Percentiles rank a stretch among this genome's conserved stretches.
Conservation (phyloP, 495 filamentous ascomycete genomes). For the Penicillium turbatum region DNA sequence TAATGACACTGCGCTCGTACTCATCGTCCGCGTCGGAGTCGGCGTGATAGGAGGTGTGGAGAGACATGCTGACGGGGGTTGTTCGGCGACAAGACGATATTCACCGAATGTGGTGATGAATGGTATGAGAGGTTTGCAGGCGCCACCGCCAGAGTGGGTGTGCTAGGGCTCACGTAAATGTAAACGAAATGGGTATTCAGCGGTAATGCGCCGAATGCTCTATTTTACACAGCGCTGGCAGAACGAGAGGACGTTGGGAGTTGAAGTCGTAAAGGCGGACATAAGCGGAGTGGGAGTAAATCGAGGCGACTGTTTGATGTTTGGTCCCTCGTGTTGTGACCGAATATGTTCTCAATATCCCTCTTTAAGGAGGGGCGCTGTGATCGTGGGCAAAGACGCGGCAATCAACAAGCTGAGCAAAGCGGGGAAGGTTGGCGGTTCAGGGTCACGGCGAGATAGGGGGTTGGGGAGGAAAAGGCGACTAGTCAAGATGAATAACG, state of each 20-base stretch:
- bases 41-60: constrained; percentile 59
- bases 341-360: background rate
- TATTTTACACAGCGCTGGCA: constrained; percentile 8
- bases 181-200: constrained; percentile 2
- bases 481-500: background rate
- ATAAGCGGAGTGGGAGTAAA: background rate
- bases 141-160: constrained; percentile 9
- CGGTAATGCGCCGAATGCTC: constrained; percentile 17
- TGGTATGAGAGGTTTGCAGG: background rate
- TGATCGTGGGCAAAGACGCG: constrained; percentile 14
- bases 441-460: background rate
- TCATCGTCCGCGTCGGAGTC: constrained; percentile 94
- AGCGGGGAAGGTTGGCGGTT: constrained; percentile 21
- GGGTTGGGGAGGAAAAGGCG: background rate
- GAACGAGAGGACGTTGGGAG: background rate
- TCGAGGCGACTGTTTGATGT: background rate
- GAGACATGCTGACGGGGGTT: constrained; percentile 37
- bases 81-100: constrained; percentile 3
- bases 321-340: background rate
- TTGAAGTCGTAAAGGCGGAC: constrained; percentile 1
- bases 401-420: constrained; percentile 15
- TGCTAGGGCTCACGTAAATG: background rate
- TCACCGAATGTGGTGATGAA: background rate
- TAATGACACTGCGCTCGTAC: constrained; percentile 78
- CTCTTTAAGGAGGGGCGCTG: constrained; percentile 13